These are phyloP conservation scores for Wallacemonas sp. DNA, from an alignment of 208 protist species.

Conservation along the genomic window DNA sequence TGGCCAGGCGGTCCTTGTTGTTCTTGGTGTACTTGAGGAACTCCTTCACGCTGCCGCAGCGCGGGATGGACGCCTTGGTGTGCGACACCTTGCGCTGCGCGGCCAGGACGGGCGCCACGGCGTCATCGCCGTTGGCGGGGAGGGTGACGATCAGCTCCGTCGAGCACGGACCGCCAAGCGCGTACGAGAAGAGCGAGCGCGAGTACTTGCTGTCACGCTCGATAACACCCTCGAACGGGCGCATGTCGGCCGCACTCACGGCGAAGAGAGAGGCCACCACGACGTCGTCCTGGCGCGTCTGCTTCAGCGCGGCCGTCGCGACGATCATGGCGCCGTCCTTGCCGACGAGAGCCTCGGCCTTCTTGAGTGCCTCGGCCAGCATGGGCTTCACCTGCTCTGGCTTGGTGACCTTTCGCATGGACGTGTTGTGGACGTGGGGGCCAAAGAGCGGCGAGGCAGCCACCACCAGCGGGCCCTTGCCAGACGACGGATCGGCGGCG, in stretches of 20 bases:
- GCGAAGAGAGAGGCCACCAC: slow-evolving; percentile 49
- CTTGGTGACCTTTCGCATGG: slow-evolving; percentile 24
- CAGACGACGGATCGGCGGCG: slow-evolving; percentile 12
- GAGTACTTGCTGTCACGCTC: slow-evolving; percentile 29
- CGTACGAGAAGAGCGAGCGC: slow-evolving; percentile 51
- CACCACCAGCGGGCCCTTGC: slow-evolving; percentile 35
- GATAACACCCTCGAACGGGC: slow-evolving; percentile 31
- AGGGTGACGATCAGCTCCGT: slow-evolving; percentile 39
- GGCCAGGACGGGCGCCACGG: slow-evolving; percentile 31
- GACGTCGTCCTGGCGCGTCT: slow-evolving; percentile 42
- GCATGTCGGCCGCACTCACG: slow-evolving; percentile 34
- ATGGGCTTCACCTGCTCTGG: slow-evolving; percentile 24
- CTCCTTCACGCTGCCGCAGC: slow-evolving; percentile 56
- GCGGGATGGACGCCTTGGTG: slow-evolving; percentile 31
- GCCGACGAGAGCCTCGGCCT: slow-evolving; percentile 23
- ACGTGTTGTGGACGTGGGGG: slow-evolving; percentile 31
- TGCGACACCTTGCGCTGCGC: slow-evolving; percentile 37
- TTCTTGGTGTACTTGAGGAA: slow-evolving; percentile 36
- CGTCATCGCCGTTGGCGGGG: slow-evolving; percentile 20
- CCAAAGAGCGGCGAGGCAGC: slow-evolving; percentile 56
- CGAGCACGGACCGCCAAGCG: slow-evolving; percentile 47
- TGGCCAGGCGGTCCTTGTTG: slow-evolving; percentile 27
- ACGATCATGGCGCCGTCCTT: slow-evolving; percentile 38
- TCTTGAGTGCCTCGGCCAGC: slow-evolving; percentile 31
- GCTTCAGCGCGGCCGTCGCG: slow-evolving; percentile 53